Evolutionary conservation across 148 eudicot genomes (phyloP), one percentile per base, ranked within the genome.

Genomic region (Limonium bicolor): DNA sequence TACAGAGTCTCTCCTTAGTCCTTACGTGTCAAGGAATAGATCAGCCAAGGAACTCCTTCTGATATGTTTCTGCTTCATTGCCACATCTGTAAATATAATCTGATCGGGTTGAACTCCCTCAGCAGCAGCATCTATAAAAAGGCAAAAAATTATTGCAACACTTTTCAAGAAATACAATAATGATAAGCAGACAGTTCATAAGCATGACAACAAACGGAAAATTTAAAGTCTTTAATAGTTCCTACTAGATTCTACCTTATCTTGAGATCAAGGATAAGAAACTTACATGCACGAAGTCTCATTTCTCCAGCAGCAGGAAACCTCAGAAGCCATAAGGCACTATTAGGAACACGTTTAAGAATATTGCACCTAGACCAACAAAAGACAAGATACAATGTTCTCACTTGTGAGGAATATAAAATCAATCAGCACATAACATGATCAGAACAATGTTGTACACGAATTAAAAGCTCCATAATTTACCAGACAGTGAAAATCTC

Each of bases 261-360:
- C 9, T 36, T n/a, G 14, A 26, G 15, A 8, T n/a, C 19, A 27
- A 6, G 32, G 2, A 19, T 22, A 27, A 20, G 33, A 60, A 43
- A 65, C 82, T 51, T 77, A 88, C 96, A 69, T 43, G 86, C 74
- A 55, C 92, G 92, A 10, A 88, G 72, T 58, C 86, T 74, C 67
- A 54, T 66, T 58, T 88, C 94, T 26, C 96, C 96, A 26, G 94
- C 94, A 52, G 92, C 96, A 13, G 96, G 96, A 50, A 88, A 88
- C 48, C 81, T 74, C 20, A 88, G 71, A 61, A 83, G 96, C 96
- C 96, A 88, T 51, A 88, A 70, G 2, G 86, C 96, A 64, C 96
- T 77, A 44, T 83, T 77, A 24, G 86, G 92, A n/a, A 83, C 94
- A 31, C 92, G 92, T 53, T 77, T 88, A 14, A 83, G 82, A 33